Evolutionary conservation across 805 yeast genomes (phyloP).

Genomic region (Millerozyma miso): DNA sequence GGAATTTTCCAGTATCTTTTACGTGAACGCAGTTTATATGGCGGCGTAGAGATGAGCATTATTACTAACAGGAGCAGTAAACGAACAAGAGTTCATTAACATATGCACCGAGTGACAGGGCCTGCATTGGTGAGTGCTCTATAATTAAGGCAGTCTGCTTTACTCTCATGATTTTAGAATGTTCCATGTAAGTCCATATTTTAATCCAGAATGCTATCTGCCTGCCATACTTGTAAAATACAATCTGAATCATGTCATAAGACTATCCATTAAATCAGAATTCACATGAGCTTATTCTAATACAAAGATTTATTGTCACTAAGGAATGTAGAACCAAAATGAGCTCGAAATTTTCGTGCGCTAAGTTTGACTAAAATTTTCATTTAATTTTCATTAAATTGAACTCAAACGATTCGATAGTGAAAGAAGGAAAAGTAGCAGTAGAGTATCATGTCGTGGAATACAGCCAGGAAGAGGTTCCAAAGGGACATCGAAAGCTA

Average conservation of each 20-base stretch:
- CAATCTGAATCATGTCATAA: too few relatives aligned
- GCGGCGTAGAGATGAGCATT: slow-evolving; percentile 10
- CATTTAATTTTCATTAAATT: not conserved
- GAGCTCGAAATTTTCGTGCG: not conserved
- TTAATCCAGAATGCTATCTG: too few relatives aligned
- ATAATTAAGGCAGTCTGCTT: too few relatives aligned
- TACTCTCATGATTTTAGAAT: too few relatives aligned
- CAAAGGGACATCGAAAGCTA: slow-evolving; percentile 31
- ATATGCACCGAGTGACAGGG: slow-evolving; percentile 74
- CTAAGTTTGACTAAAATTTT: not conserved
- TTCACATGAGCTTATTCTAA: too few relatives aligned
- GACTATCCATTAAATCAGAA: too few relatives aligned
- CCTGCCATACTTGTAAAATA: too few relatives aligned
- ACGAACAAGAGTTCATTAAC: slow-evolving; percentile 84
- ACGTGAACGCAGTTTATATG: too few relatives aligned
- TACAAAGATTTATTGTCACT: too few relatives aligned
- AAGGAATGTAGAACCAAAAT: too few relatives aligned
- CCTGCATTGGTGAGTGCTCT: too few relatives aligned
- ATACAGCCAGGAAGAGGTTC: slow-evolving; percentile 30
- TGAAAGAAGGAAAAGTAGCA: not conserved
- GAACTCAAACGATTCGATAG: not conserved
- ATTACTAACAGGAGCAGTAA: slow-evolving; percentile 41
- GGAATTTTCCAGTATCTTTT: not conserved
- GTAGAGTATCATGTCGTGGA: slow-evolving; percentile 24
- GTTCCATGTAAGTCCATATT: too few relatives aligned